Evolutionary conservation across 768 basidiomycete genomes (phyloP), one percentile per base, ranked within the genome.

Genomic region (Rickenella mellea): DNA sequence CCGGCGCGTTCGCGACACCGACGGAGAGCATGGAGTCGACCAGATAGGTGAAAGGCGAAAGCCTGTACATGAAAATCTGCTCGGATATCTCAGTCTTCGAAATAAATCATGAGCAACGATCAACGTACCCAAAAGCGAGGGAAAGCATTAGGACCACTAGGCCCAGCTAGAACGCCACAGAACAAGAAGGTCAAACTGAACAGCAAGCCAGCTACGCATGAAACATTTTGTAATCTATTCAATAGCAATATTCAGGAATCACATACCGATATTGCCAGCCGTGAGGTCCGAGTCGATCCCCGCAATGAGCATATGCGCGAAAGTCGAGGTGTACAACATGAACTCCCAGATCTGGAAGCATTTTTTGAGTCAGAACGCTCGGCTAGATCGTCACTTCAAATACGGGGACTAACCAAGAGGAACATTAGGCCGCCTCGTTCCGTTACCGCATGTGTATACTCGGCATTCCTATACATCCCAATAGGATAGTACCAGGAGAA

Each of bases 31-130:
- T 50, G 14, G 65, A 76, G 40, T 70, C 70, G 28, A 74, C 66
- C 26, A 78, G 54, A 43, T 78, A 77, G 2, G 69, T 71, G 46
- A 59, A 71, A 0, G 74, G 73, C 1, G 74, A 72, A 5, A 73
- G 40, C 36, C 58, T 62, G 44, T 77, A 65, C 62, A 55, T 46
- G 47, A 49, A 54, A 6, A 61, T 59, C 65, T 49, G 54, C 51
- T n/a, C n/a, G n/a, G n/a, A n/a, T n/a, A n/a, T n/a, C n/a, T n/a
- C n/a, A n/a, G n/a, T n/a, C n/a, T n/a, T n/a, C n/a, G n/a, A n/a
- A n/a, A n/a, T n/a, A n/a, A n/a, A n/a, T n/a, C 19, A 31, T 39
- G 5, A 9, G 14, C 25, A 17, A 21, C 15, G 4, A 6, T 12
- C 21, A 17, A 15, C 17, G 25, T 26, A 29, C n/a, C 10, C 26